Evolutionary conservation across 768 basidiomycete genomes (phyloP).

Genomic region (Tulasnella sp.): DNA sequence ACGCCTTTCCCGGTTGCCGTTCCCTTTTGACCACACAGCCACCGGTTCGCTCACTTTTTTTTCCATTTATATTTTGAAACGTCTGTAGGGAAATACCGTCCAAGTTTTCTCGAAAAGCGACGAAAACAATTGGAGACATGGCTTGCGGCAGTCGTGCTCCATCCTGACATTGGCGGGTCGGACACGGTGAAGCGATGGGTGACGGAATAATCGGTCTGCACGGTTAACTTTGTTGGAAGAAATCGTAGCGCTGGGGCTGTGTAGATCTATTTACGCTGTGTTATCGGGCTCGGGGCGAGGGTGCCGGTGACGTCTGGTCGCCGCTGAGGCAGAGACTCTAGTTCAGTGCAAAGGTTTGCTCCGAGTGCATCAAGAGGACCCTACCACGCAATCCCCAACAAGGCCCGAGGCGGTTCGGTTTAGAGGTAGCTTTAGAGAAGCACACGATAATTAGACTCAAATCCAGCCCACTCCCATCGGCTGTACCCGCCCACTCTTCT

Average conservation of each 20-base stretch:
- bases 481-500: not conserved
- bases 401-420: not conserved
- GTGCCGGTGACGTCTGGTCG: not conserved
- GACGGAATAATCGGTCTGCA: slow-evolving; percentile 8
- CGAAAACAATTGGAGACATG: slow-evolving; percentile 15
- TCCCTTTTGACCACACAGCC: not conserved
- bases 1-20: not conserved
- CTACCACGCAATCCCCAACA: not conserved
- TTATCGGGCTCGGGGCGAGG: not conserved
- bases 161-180: slow-evolving; percentile 15
- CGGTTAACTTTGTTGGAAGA: not conserved
- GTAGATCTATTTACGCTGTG: not conserved
- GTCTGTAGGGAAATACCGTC: slow-evolving; percentile 14
- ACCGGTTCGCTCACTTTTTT: not conserved
- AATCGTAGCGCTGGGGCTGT: not conserved
- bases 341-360: not conserved
- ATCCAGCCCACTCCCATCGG: not conserved
- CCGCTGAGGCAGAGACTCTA: not conserved
- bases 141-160: slow-evolving; percentile 17
- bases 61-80: not conserved
- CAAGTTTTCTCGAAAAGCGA: slow-evolving; percentile 13
- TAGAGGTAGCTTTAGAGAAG: not conserved
- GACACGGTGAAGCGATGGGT: slow-evolving; percentile 15
- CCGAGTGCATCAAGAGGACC: not conserved
- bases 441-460: not conserved